Evolutionary conservation across 768 basidiomycete genomes (phyloP).

Genomic region (Strobilomyces echinocephalus): DNA sequence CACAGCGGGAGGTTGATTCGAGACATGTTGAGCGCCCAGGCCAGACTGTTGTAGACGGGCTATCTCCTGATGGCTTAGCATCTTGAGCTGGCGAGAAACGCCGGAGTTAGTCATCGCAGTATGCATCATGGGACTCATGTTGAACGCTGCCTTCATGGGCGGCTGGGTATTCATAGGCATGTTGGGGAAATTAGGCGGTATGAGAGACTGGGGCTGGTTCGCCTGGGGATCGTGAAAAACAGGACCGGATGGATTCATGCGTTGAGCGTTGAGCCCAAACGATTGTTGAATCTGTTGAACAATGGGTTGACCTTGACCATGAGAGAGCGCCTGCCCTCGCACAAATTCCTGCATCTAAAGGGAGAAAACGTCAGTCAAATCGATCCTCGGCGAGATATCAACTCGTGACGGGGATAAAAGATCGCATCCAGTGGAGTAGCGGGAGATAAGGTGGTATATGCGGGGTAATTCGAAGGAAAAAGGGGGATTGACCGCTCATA

Average conservation of each 20-base stretch:
- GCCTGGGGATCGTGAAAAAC: conserved; percentile 36
- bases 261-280: conserved; percentile 34
- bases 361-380: conserved; percentile 21
- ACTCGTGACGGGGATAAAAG: neutral
- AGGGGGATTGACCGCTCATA: conserved; percentile 18
- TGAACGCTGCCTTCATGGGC: conserved; percentile 28
- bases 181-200: conserved; percentile 37
- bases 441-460: conserved; percentile 15
- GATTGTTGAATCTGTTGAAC: conserved; percentile 43
- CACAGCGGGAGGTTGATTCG: conserved; percentile 35
- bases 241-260: conserved; percentile 34
- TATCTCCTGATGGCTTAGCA: conserved; percentile 41
- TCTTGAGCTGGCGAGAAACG: conserved; percentile 37
- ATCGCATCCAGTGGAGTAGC: neutral
- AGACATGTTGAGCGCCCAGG: conserved; percentile 31
- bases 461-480: conserved; percentile 4
- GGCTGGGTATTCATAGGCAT: conserved; percentile 35
- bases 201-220: conserved; percentile 27
- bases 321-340: conserved; percentile 39
- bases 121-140: conserved; percentile 37
- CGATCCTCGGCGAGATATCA: conserved; percentile 3
- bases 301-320: conserved; percentile 35
- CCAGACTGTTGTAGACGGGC: conserved; percentile 31
- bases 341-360: conserved; percentile 43
- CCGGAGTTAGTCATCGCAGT: conserved; percentile 27